These are phyloP conservation scores for Lactarius tabidus DNA, from an alignment of 768 basidiomycete species.

Conservation along the genomic window DNA sequence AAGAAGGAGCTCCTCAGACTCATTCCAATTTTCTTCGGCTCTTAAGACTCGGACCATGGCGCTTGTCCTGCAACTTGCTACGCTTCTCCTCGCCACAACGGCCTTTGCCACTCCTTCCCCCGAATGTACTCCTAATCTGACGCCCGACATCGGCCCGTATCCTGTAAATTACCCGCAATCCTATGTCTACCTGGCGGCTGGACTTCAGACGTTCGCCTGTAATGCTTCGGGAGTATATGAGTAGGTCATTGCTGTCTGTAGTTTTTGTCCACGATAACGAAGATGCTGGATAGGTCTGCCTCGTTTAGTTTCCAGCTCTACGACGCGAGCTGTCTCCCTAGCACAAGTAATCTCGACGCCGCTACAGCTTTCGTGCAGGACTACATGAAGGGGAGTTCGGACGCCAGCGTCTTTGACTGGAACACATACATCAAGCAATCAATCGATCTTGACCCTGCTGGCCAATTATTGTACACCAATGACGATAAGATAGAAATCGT, in stretches of 20 bases:
- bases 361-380: no score
- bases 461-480: no score
- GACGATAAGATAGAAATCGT: no score
- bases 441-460: no score
- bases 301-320: constrained; percentile 18
- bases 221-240: neutral
- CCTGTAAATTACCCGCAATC: neutral
- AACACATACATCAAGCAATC: no score
- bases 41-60: constrained; percentile 1
- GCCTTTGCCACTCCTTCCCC: neutral
- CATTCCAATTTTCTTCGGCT: no score
- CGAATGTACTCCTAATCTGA: no score
- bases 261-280: neutral
- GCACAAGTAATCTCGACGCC: no score
- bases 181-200: neutral
- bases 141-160: no score
- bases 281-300: neutral
- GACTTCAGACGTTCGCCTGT: constrained; percentile 14
- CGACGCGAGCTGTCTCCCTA: constrained; percentile 15
- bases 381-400: no score
- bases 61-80: neutral
- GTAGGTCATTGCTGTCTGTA: neutral
- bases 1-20: no score
- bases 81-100: neutral
- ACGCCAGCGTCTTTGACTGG: no score